Conservation (phyloP, 192 early-diverging fungal species). For the Mortierella alpina region DNA sequence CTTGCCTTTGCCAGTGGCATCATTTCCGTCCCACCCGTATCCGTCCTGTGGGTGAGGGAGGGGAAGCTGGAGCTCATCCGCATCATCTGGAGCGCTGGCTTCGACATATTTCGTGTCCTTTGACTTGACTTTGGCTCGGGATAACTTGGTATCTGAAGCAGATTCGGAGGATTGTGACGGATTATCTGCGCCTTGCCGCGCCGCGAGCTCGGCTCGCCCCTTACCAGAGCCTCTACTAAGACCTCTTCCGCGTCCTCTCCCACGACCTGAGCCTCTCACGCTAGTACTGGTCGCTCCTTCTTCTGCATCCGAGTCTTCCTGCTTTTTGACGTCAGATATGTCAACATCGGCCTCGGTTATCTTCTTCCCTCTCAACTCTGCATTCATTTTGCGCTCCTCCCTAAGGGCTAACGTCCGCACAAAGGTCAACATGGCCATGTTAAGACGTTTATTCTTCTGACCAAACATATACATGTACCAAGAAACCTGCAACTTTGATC, state of each 20-base stretch:
- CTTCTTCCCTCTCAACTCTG: conserved; percentile 17
- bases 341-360: conserved; percentile 3
- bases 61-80: not conserved
- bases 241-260: conserved; percentile 19
- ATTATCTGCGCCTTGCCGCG: not conserved
- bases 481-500: not conserved
- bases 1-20: not conserved
- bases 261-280: conserved; percentile 6
- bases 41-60: conserved; percentile 38
- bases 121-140: too few species aligned
- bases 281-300: not conserved
- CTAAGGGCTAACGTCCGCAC: conserved; percentile 11
- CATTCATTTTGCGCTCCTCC: conserved; percentile 26
- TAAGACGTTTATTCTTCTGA: not conserved
- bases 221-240: too few species aligned
- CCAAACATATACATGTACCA: not conserved
- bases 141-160: not conserved
- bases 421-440: not conserved
- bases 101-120: too few species aligned
- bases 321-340: conserved; percentile 22
- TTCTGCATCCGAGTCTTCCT: conserved; percentile 7
- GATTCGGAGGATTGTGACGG: not conserved
- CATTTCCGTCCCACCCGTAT: conserved; percentile 40
- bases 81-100: not conserved
- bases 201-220: not conserved